A percentile compares a stretch with the other conserved stretches of the same genome.
phyloP scores from a whole-genome alignment of 495 filamentous ascomycete species.

The Haplographium delicatum region DNA sequence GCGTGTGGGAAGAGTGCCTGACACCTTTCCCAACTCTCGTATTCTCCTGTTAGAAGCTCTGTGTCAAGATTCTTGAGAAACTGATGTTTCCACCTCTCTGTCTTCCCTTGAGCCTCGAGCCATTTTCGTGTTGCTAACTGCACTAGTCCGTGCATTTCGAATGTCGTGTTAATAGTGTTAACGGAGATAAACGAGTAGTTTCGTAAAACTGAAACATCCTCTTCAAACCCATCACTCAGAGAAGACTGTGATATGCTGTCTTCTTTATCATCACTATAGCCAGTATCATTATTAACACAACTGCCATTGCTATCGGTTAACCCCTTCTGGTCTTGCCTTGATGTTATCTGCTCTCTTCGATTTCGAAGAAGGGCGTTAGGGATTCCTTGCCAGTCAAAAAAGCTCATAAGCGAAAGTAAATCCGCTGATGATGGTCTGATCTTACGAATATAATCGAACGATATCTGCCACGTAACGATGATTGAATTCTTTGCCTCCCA shows the following conservation, averaged over 20 bases:
- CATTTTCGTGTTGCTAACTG: constrained; percentile 38
- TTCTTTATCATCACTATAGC: constrained; percentile 10
- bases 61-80: constrained; percentile 32
- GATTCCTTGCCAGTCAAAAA: constrained; percentile 28
- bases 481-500: constrained; percentile 34
- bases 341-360: neutral
- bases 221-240: constrained; percentile 36
- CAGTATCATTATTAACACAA: too few species aligned
- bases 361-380: constrained; percentile 19
- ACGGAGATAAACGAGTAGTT: constrained; percentile 36
- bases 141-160: constrained; percentile 44
- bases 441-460: constrained; percentile 36
- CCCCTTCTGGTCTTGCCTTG: neutral
- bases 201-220: constrained; percentile 33
- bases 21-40: constrained; percentile 25
- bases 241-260: too few species aligned
- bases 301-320: too few species aligned
- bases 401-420: constrained; percentile 12
- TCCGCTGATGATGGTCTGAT: constrained; percentile 25
- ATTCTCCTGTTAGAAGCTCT: constrained; percentile 33
- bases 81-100: constrained; percentile 29
- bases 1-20: constrained; percentile 20
- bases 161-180: constrained; percentile 18
- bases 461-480: constrained; percentile 40
- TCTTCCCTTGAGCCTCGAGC: constrained; percentile 30